These are phyloP conservation scores for Venturia nashicola DNA, from an alignment of 2,329 filamentous ascomycete genomes.

Conservation along the genomic window DNA sequence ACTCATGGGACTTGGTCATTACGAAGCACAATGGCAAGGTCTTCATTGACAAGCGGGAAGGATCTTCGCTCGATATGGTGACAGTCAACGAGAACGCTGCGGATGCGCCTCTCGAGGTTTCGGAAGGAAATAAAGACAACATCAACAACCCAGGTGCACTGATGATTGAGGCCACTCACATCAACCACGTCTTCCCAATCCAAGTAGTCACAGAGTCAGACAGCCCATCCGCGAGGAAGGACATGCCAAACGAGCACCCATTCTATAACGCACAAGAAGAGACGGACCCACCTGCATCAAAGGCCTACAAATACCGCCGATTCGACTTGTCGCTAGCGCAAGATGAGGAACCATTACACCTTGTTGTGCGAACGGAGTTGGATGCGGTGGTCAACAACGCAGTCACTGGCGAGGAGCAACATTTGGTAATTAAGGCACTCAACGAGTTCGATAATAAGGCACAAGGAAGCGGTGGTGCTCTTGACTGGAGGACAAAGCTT, in stretches of 20 bases:
- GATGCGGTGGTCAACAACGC: conserved; percentile 94
- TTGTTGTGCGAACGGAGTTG: conserved; percentile 88
- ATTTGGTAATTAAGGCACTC: conserved; percentile 83
- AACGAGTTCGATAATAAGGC: conserved; percentile 99
- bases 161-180: conserved; percentile 95
- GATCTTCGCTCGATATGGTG: conserved; percentile 88
- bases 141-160: conserved; percentile 91
- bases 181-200: conserved; percentile 99
- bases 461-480: conserved; percentile 81
- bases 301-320: conserved; percentile 95
- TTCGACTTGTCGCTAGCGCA: conserved; percentile 88
- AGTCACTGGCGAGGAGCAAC: conserved; percentile 83
- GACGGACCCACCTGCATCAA: conserved; percentile 85
- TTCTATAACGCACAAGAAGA: conserved; percentile 95
- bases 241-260: conserved; percentile 82
- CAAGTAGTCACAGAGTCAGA: conserved; percentile 84
- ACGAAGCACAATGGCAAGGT: conserved; percentile 89
- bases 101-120: conserved; percentile 82
- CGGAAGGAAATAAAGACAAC: conserved; percentile 83
- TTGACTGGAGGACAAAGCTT: conserved; percentile 96
- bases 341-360: conserved; percentile 84
- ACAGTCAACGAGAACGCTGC: conserved; percentile 98
- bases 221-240: conserved; percentile 50
- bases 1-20: conserved; percentile 97
- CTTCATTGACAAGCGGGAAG: conserved; percentile 97